Conservation (phyloP, 2,329 filamentous ascomycete genomes). For the Mariannaea elegans region DNA sequence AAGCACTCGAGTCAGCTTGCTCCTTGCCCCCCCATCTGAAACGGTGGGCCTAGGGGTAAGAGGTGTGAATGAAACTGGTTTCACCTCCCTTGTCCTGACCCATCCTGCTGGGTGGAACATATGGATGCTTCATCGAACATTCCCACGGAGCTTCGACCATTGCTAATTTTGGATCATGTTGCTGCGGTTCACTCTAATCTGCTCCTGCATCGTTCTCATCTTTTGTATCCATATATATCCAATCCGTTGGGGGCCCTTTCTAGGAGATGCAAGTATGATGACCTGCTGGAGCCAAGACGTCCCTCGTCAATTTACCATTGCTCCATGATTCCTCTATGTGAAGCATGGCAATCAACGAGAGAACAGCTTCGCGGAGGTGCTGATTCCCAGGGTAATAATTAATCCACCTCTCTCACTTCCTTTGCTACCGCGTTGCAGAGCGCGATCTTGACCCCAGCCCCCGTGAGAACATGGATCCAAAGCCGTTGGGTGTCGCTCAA, state of each 20-base stretch:
- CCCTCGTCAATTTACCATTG: constrained; percentile 16
- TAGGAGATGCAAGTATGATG: constrained; percentile 14
- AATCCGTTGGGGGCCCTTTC: constrained; percentile 8
- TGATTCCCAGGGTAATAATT: constrained; percentile 28
- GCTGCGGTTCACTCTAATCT: constrained; percentile 11
- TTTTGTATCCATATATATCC: constrained; percentile 26
- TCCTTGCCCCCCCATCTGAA: constrained; percentile 40
- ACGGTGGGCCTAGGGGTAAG: constrained; percentile 31
- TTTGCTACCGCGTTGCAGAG: constrained; percentile 72
- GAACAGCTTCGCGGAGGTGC: neutral
- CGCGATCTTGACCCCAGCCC: constrained; percentile 86
- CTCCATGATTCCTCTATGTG: constrained; percentile 20
- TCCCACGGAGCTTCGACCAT: constrained; percentile 20
- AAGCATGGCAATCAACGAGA: constrained; percentile 12
- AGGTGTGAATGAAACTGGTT: constrained; percentile 38
- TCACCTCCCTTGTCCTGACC: constrained; percentile 33
- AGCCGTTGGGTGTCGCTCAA: constrained; percentile 95
- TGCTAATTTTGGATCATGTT: constrained; percentile 37
- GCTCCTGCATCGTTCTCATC: constrained; percentile 10
- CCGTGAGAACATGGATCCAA: constrained; percentile 93
- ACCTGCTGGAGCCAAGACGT: constrained; percentile 21
- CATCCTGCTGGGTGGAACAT: constrained; percentile 36
- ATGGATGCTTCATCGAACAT: constrained; percentile 16
- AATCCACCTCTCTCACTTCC: constrained; percentile 57
- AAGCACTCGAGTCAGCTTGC: constrained; percentile 8